phyloP scores from a whole-genome alignment of 2,329 filamentous ascomycete species.

The Keithomyces neogunnii region DNA sequence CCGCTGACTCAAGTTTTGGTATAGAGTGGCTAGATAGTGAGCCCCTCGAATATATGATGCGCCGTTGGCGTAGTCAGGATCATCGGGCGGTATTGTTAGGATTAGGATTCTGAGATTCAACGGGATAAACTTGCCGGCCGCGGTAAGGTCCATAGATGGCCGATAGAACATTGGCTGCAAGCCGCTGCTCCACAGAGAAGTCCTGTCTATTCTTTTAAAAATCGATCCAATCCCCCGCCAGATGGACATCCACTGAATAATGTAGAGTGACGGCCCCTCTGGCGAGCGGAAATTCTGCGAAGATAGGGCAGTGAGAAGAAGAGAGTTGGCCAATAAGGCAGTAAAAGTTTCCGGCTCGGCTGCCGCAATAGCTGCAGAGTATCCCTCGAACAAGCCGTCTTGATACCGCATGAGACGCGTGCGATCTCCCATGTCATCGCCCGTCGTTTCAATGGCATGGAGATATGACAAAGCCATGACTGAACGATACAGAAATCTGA shows the following conservation, averaged over 20 bases:
- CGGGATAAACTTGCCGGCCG: slow-evolving; percentile 32
- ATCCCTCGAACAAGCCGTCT: slow-evolving; percentile 41
- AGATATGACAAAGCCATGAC: slow-evolving; percentile 43
- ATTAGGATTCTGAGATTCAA: slow-evolving; percentile 41
- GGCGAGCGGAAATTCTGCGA: slow-evolving; percentile 42
- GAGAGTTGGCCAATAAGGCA: slow-evolving; percentile 41
- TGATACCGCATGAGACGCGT: slow-evolving; percentile 34
- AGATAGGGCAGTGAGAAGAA: slow-evolving; percentile 42
- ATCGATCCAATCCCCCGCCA: slow-evolving; percentile 46
- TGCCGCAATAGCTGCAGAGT: slow-evolving; percentile 40
- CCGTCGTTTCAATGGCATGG: slow-evolving; percentile 19
- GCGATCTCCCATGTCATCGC: slow-evolving; percentile 16
- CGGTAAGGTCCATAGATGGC: slow-evolving; percentile 37
- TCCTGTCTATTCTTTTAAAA: slow-evolving; percentile 24
- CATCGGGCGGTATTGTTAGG: slow-evolving; percentile 31
- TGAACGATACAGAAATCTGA: slow-evolving; percentile 46
- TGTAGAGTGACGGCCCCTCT: slow-evolving; percentile 35
- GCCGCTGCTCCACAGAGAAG: slow-evolving; percentile 28
- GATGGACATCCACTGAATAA: slow-evolving; percentile 47
- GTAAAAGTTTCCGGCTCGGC: slow-evolving; percentile 37
- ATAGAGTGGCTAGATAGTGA: slow-evolving; percentile 42
- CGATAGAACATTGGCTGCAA: slow-evolving; percentile 39
- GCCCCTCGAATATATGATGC: slow-evolving; percentile 37
- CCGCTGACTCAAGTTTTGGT: slow-evolving; percentile 32
- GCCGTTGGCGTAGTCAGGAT: slow-evolving; percentile 31